These are phyloP conservation scores for Cercospora nicotianae DNA, from an alignment of 2,329 filamentous ascomycete species.

Conservation along the genomic window DNA sequence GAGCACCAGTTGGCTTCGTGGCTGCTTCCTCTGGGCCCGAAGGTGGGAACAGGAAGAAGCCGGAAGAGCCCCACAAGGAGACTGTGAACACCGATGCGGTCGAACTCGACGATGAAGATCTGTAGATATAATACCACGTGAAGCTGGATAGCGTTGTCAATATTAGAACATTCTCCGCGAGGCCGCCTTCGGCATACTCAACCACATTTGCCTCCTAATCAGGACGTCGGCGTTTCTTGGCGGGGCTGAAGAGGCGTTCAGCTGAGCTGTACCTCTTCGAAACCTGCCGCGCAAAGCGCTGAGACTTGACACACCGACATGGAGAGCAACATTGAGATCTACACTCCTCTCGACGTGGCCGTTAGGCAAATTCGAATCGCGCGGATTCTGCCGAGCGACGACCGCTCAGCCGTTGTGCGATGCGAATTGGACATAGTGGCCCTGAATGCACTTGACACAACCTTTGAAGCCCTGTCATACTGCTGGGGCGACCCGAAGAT, in stretches of 20 bases:
- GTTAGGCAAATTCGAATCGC: neutral
- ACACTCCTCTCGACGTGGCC: neutral
- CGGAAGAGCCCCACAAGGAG: constrained; percentile 19
- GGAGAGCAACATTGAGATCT: neutral
- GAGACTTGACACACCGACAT: neutral
- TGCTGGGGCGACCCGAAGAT: constrained; percentile 10
- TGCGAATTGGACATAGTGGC: neutral
- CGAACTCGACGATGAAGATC: constrained; percentile 38
- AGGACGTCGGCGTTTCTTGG: neutral
- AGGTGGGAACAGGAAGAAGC: constrained; percentile 33
- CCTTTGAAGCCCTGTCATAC: constrained; percentile 17
- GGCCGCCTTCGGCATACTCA: neutral
- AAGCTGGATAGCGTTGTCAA: neutral
- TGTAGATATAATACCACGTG: constrained; percentile 3
- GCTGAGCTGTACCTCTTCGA: neutral
- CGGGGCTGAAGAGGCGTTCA: constrained; percentile 3
- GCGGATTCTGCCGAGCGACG: neutral
- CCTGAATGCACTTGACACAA: neutral
- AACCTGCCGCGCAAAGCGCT: neutral
- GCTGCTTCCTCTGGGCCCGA: constrained; percentile 66
- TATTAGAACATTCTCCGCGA: neutral
- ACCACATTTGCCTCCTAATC: neutral
- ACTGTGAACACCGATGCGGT: constrained; percentile 37
- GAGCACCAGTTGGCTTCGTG: constrained; percentile 87
- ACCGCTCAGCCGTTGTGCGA: neutral